phyloP scores from a whole-genome alignment of 2,329 filamentous ascomycete genomes.

The Xylariomycetidae sp. region DNA sequence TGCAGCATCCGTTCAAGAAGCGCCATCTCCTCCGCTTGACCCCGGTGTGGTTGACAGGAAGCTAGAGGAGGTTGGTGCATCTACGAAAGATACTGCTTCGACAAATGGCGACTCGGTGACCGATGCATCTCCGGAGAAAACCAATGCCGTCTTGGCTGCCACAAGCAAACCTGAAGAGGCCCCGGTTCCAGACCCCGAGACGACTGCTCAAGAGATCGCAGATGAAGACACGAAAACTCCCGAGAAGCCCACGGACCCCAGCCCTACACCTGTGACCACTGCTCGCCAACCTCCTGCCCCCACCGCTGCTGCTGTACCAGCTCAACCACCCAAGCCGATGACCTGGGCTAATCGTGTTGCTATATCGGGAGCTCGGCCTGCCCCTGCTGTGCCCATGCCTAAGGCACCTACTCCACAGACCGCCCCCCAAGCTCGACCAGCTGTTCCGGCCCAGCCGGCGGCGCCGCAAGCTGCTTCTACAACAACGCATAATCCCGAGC shows the following conservation, averaged over 20 bases:
- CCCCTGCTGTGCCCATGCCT: constrained; percentile 47
- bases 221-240: constrained; percentile 52
- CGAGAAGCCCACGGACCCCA: constrained; percentile 64
- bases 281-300: constrained; percentile 44
- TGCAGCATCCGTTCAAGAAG: constrained; percentile 31
- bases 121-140: constrained; percentile 27
- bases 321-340: constrained; percentile 56
- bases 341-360: constrained; percentile 70
- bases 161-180: constrained; percentile 20
- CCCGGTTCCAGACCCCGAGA: constrained; percentile 39
- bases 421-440: constrained; percentile 23
- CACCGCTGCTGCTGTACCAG: constrained; percentile 45
- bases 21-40: constrained; percentile 27
- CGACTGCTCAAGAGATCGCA: constrained; percentile 47
- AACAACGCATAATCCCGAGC: constrained; percentile 28
- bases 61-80: constrained; percentile 58
- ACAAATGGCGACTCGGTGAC: constrained; percentile 37
- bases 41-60: constrained; percentile 64
- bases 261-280: constrained; percentile 46
- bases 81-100: constrained; percentile 32
- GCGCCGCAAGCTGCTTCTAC: constrained; percentile 43
- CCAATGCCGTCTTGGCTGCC: constrained; percentile 26
- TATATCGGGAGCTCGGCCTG: constrained; percentile 50
- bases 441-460: constrained; percentile 33
- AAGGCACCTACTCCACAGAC: constrained; percentile 54